A percentile compares a stretch with the other conserved stretches of the same genome.
Conservation (phyloP, 495 filamentous ascomycete species). For the Aspergillus baeticus region DNA sequence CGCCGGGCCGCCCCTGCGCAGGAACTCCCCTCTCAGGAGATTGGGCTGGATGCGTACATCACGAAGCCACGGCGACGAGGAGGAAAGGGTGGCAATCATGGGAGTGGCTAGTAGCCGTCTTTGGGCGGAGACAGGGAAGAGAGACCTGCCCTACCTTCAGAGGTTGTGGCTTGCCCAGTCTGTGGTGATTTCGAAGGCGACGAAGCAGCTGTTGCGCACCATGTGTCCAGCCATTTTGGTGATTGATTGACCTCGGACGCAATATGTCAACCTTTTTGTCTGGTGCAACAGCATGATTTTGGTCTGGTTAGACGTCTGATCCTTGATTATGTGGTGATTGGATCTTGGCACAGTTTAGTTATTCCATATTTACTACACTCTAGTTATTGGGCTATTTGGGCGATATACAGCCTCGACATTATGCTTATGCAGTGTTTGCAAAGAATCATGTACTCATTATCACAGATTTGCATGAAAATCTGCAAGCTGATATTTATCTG, state of each 20-base stretch:
- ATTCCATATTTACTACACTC: too few relatives aligned
- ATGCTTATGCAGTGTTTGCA: too few relatives aligned
- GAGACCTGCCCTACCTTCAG: not conserved
- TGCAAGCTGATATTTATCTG: too few relatives aligned
- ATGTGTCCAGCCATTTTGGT: constrained; percentile 29
- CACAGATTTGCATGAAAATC: too few relatives aligned
- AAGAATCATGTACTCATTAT: too few relatives aligned
- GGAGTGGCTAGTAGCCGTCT: not conserved
- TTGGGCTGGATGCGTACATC: constrained; percentile 18
- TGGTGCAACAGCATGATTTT: too few relatives aligned
- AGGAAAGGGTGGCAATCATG: not conserved
- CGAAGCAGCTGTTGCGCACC: constrained; percentile 29
- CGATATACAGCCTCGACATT: too few relatives aligned
- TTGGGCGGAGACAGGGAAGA: not conserved
- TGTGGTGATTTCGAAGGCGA: constrained; percentile 27
- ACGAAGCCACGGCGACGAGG: constrained; percentile 3
- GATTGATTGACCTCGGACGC: constrained; percentile 22
- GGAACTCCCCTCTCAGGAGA: constrained; percentile 9
- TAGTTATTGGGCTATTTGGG: too few relatives aligned
- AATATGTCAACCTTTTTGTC: too few relatives aligned
- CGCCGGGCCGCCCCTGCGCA: not conserved
- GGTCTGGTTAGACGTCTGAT: too few relatives aligned
- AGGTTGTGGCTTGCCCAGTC: constrained; percentile 22
- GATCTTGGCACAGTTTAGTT: too few relatives aligned
- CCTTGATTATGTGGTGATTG: too few relatives aligned